phyloP scores from a whole-genome alignment of 2,329 filamentous ascomycete genomes.

The Fusarium albosuccineum region DNA sequence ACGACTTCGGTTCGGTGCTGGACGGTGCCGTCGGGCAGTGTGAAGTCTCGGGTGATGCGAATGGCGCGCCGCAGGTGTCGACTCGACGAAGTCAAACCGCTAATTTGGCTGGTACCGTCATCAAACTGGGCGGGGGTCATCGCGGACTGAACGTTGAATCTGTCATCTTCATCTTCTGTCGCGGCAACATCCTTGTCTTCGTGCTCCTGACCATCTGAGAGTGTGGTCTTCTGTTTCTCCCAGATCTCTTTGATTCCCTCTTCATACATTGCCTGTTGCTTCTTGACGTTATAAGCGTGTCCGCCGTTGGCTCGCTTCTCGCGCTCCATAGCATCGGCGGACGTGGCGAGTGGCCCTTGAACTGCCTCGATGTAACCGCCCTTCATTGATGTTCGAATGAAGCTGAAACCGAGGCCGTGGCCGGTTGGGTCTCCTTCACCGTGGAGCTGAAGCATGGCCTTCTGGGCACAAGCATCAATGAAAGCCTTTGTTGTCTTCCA shows the following conservation, averaged over 20 bases:
- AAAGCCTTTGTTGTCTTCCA: conserved; percentile 99
- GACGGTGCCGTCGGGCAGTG: conserved; percentile 60
- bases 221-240: conserved; percentile 84
- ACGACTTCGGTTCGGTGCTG: conserved; percentile 77
- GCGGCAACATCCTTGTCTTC: conserved; percentile 71
- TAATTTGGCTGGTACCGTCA: conserved; percentile 85
- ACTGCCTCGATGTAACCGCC: conserved; percentile 91
- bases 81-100: conserved; percentile 74
- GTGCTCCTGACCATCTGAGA: conserved; percentile 79
- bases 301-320: conserved; percentile 91
- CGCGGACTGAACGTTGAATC: conserved; percentile 79
- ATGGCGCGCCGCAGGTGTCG: conserved; percentile 75
- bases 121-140: conserved; percentile 77
- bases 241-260: conserved; percentile 93
- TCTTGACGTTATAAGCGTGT: conserved; percentile 97
- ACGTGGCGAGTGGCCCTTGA: conserved; percentile 73
- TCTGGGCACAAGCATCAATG: conserved; percentile 90
- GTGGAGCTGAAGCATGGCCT: conserved; percentile 96
- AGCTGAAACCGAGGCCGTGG: conserved; percentile 93
- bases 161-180: conserved; percentile 72
- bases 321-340: conserved; percentile 87
- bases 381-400: conserved; percentile 99
- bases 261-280: conserved; percentile 92
- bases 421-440: conserved; percentile 96
- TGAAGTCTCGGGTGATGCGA: conserved; percentile 77